These are phyloP conservation scores for Lenzites betulinus DNA, from an alignment of 768 basidiomycete genomes.

Conservation along the genomic window DNA sequence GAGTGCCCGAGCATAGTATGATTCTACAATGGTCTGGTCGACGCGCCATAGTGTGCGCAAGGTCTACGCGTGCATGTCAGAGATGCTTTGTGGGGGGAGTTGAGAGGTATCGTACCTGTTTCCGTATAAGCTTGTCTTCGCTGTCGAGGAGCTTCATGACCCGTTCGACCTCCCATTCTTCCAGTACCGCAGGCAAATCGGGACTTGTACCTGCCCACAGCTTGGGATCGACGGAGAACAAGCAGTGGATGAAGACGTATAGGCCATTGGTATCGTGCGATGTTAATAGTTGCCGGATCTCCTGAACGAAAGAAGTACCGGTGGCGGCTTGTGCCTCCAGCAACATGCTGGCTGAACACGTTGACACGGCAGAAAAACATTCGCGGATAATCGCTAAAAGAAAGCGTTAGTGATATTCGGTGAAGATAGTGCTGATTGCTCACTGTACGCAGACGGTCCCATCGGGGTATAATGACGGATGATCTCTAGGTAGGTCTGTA, in stretches of 20 bases:
- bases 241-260: constrained; percentile 66
- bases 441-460: constrained; percentile 16
- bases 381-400: constrained; percentile 23
- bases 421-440: background rate
- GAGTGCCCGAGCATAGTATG: constrained; percentile 51
- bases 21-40: constrained; percentile 57
- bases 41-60: constrained; percentile 57
- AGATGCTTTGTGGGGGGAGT: background rate
- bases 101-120: constrained; percentile 46
- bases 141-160: constrained; percentile 70
- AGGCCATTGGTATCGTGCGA: constrained; percentile 61
- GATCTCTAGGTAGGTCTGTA: constrained; percentile 20
- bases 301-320: constrained; percentile 36
- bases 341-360: constrained; percentile 6
- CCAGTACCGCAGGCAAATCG: constrained; percentile 53
- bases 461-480: constrained; percentile 3
- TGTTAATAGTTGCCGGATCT: constrained; percentile 58
- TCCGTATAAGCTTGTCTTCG: constrained; percentile 57
- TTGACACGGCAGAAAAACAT: constrained; percentile 23
- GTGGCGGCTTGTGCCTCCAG: constrained; percentile 13
- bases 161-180: constrained; percentile 72
- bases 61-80: constrained; percentile 45
- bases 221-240: constrained; percentile 56
- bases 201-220: constrained; percentile 69
- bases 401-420: background rate